phyloP scores from a whole-genome alignment of 2,329 filamentous ascomycete genomes.

The Ascochyta clinopodiicola region DNA sequence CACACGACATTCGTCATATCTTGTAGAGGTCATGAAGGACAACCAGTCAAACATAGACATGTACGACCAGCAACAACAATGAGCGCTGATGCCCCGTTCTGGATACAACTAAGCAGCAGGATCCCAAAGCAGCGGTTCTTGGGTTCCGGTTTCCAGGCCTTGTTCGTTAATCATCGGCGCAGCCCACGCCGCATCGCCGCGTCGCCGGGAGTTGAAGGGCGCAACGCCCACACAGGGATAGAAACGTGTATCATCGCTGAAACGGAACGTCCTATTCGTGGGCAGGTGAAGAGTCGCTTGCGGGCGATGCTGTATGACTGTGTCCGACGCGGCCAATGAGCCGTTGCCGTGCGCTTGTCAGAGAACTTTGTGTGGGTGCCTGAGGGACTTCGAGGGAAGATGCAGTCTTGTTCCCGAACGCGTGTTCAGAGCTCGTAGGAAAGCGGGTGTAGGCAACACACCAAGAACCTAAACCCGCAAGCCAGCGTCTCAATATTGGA shows the following conservation, averaged over 20 bases:
- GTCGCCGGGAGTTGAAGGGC: constrained; percentile 16
- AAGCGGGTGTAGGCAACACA: constrained; percentile 7
- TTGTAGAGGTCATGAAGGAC: constrained; percentile 11
- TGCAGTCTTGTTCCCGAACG: constrained; percentile 2
- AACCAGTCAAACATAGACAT: constrained; percentile 18
- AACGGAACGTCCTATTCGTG: constrained; percentile 28
- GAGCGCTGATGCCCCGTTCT: constrained; percentile 13
- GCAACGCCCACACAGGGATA: constrained; percentile 19
- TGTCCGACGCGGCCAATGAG: constrained; percentile 31
- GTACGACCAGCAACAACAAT: constrained; percentile 35
- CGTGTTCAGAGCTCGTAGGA: neutral
- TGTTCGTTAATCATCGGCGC: constrained; percentile 34
- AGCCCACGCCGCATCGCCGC: constrained; percentile 25
- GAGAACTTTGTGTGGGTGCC: constrained; percentile 9
- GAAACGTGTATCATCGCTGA: constrained; percentile 28
- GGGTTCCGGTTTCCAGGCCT: constrained; percentile 2
- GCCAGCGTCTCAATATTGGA: neutral
- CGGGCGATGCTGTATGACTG: constrained; percentile 44
- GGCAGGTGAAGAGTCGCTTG: constrained; percentile 15
- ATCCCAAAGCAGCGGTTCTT: constrained; percentile 15
- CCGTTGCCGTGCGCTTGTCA: constrained; percentile 15
- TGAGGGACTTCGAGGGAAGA: constrained; percentile 11
- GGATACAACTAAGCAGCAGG: constrained; percentile 7
- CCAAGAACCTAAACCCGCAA: neutral
- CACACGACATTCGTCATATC: constrained; percentile 19